Percentiles rank a stretch among this genome's conserved stretches.
phyloP scores from a whole-genome alignment of 495 filamentous ascomycete genomes.

The Hypoxylon fuscum region DNA sequence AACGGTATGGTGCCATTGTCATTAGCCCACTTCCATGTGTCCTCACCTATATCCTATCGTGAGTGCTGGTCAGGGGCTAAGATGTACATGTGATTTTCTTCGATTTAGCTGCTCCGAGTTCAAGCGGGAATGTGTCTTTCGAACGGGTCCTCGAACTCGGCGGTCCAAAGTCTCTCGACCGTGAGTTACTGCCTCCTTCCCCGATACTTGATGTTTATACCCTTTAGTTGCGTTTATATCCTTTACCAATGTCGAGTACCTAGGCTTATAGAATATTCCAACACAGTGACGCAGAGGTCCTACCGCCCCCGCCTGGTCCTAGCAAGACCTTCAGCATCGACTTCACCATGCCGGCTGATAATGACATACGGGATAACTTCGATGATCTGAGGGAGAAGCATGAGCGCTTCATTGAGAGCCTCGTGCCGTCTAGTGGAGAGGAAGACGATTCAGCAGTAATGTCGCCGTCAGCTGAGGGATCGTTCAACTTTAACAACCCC shows the following conservation, averaged over 20 bases:
- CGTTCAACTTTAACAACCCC: slow-evolving; percentile 42
- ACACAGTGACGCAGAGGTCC: slow-evolving; percentile 26
- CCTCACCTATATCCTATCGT: not conserved
- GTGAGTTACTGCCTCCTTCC: slow-evolving; percentile 41
- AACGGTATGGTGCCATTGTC: slow-evolving; percentile 47
- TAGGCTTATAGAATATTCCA: slow-evolving; percentile 7
- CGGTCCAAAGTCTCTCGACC: slow-evolving; percentile 47
- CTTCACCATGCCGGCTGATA: slow-evolving; percentile 50
- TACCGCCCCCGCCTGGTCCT: slow-evolving; percentile 49
- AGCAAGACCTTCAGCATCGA: slow-evolving; percentile 62
- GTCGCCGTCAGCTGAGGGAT: slow-evolving; percentile 23
- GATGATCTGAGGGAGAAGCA: slow-evolving; percentile 50
- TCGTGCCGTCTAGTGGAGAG: slow-evolving; percentile 38
- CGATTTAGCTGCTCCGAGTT: slow-evolving; percentile 54
- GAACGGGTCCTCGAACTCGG: slow-evolving; percentile 55
- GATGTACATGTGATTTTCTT: slow-evolving; percentile 1
- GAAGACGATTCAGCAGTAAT: slow-evolving; percentile 25
- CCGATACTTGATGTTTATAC: not conserved
- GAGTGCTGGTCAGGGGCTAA: slow-evolving; percentile 8
- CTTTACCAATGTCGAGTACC: not conserved
- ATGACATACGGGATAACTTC: slow-evolving; percentile 45
- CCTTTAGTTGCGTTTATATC: not conserved
- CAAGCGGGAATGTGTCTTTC: slow-evolving; percentile 59
- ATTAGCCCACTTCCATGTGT: not conserved
- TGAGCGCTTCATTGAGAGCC: slow-evolving; percentile 45